These are phyloP conservation scores for Aurantiochytrium sp. DNA, from an alignment of 108 stramenopile genomes.

Conservation along the genomic window DNA sequence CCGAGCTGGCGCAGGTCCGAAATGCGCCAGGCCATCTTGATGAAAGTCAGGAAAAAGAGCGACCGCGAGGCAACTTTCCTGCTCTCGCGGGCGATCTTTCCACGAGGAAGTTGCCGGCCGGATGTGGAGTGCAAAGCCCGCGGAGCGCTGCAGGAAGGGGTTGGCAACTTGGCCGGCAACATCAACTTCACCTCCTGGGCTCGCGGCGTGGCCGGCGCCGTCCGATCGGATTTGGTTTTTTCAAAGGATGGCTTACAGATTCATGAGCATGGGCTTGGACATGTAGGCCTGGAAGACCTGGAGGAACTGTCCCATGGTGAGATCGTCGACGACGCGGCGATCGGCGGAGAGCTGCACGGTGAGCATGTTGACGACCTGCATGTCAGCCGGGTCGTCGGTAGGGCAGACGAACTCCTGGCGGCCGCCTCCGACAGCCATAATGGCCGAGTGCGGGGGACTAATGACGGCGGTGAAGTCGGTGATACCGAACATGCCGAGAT, in stretches of 20 bases:
- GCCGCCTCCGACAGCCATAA: slow-evolving; percentile 92
- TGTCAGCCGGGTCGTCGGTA: slow-evolving; percentile 17
- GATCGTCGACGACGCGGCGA: slow-evolving; percentile 93
- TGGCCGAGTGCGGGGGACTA: slow-evolving; percentile 96
- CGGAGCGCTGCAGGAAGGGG: too few relatives aligned
- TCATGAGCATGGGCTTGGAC: slow-evolving; percentile 77
- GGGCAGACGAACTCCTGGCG: slow-evolving; percentile 74
- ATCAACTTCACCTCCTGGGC: too few relatives aligned
- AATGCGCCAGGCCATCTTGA: too few relatives aligned
- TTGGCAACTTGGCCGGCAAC: too few relatives aligned
- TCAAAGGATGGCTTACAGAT: slow-evolving; percentile 80
- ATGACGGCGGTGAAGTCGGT: slow-evolving; percentile 94
- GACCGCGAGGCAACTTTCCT: too few relatives aligned
- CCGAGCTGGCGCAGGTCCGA: too few relatives aligned
- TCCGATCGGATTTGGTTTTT: too few relatives aligned
- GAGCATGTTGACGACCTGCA: slow-evolving; percentile 65
- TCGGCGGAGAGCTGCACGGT: slow-evolving; percentile 94
- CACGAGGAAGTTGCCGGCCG: too few relatives aligned
- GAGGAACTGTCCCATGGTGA: slow-evolving; percentile 84
- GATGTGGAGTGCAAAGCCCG: too few relatives aligned
- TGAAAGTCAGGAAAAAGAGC: too few relatives aligned
- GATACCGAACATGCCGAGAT: slow-evolving; percentile 98
- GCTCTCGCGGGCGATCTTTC: too few relatives aligned
- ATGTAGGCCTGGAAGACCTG: slow-evolving; percentile 81
- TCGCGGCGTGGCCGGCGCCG: too few relatives aligned